A percentile compares a stretch with the other conserved stretches of the same genome.
Evolutionary conservation across 257 asterid species (phyloP).

Genomic region (Haberlea rhodopensis): DNA sequence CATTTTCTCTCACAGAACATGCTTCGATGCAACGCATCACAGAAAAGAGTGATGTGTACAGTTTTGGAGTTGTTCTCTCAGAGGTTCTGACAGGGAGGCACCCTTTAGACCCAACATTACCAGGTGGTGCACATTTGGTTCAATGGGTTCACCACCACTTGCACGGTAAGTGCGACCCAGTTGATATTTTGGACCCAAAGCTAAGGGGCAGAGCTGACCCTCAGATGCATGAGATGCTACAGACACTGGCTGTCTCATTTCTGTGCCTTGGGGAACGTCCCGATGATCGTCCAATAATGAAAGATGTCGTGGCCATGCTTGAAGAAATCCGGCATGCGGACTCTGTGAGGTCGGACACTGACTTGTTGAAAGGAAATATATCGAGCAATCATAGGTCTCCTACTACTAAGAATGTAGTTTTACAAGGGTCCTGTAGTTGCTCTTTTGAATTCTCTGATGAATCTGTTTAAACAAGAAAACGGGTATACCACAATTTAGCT

Average conservation of each 20-base stretch:
- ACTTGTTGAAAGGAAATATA: constrained; percentile 47
- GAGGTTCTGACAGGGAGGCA: constrained; percentile 97
- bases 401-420: constrained; percentile 39
- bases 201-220: constrained; percentile 90
- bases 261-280: constrained; percentile 69
- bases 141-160: constrained; percentile 82
- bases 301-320: constrained; percentile 94
- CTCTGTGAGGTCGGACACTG: constrained; percentile 45
- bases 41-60: constrained; percentile 85
- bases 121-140: constrained; percentile 81
- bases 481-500: constrained; percentile 25
- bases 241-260: constrained; percentile 82
- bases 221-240: constrained; percentile 95
- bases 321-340: constrained; percentile 68
- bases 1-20: constrained; percentile 51
- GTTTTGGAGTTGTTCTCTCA: constrained; percentile 75
- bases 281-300: constrained; percentile 84
- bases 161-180: constrained; percentile 55
- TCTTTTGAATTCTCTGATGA: constrained; percentile 84
- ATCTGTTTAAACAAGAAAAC: constrained; percentile 38
- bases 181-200: constrained; percentile 77
- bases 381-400: constrained; percentile 44
- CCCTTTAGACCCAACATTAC: constrained; percentile 85
- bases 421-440: constrained; percentile 78
- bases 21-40: constrained; percentile 74